Evolutionary conservation across 768 basidiomycete species (phyloP).

Genomic region (Saitozyma podzolica): DNA sequence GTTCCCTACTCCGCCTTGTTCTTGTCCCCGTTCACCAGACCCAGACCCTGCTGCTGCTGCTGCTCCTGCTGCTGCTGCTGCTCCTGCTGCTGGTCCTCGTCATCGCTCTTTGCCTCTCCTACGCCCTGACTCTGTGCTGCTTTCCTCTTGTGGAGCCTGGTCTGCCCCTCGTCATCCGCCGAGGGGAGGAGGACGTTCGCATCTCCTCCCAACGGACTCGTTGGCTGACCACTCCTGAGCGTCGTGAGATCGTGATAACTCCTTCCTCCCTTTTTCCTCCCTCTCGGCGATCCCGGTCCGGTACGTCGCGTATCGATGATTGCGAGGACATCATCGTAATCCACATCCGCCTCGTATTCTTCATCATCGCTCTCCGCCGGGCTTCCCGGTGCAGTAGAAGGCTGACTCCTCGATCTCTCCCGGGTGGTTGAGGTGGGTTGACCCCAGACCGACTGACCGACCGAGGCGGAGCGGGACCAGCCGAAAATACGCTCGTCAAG

Average conservation of each 20-base stretch:
- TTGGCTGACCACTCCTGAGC: not conserved
- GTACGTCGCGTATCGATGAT: conserved; percentile 44
- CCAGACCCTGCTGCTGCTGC: too few species aligned
- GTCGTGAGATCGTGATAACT: conserved; percentile 10
- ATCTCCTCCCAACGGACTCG: too few species aligned
- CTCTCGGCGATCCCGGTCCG: conserved; percentile 5
- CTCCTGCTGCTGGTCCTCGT: too few species aligned
- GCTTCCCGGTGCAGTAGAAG: conserved; percentile 67
- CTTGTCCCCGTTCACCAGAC: too few species aligned
- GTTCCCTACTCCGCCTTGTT: too few species aligned
- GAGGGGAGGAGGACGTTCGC: too few species aligned
- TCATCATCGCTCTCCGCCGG: conserved; percentile 83
- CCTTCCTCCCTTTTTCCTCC: conserved; percentile 9
- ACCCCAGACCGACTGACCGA: conserved; percentile 86
- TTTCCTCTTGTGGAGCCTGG: too few species aligned
- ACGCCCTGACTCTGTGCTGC: too few species aligned
- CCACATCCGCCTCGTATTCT: conserved; percentile 65
- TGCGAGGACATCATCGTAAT: conserved; percentile 76
- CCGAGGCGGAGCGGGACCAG: conserved; percentile 55
- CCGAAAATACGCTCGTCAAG: conserved; percentile 91
- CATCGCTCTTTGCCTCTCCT: too few species aligned
- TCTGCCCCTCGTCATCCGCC: too few species aligned
- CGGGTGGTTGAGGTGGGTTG: conserved; percentile 53
- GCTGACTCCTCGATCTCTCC: conserved; percentile 51
- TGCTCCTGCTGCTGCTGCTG: too few species aligned